phyloP scores from a whole-genome alignment of 2,329 filamentous ascomycete genomes.

The Scolecobasidium constrictum region DNA sequence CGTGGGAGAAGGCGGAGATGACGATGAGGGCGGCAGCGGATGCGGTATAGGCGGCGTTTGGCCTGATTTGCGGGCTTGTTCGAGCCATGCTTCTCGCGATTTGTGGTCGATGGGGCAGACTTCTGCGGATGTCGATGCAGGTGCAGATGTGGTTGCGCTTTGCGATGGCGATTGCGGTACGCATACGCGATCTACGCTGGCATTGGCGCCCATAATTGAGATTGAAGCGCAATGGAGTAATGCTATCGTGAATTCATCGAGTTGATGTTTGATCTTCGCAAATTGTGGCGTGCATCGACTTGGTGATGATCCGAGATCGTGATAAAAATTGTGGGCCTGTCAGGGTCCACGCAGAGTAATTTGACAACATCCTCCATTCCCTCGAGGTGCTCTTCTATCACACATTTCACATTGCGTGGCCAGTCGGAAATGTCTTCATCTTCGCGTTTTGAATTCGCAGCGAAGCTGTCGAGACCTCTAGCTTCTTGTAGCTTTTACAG shows the following conservation, averaged over 20 bases:
- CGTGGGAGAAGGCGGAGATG: slow-evolving; percentile 8
- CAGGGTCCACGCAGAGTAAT: too few species aligned
- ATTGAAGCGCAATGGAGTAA: not conserved
- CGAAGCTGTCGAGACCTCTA: too few species aligned
- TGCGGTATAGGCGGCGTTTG: slow-evolving; percentile 14
- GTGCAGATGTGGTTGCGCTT: not conserved
- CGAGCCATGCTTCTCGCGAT: slow-evolving; percentile 77
- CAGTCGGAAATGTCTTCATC: too few species aligned
- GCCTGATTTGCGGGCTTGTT: slow-evolving; percentile 46
- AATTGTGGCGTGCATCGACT: too few species aligned
- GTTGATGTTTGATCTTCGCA: too few species aligned
- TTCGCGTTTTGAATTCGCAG: too few species aligned
- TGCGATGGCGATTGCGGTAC: not conserved
- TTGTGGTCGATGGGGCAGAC: slow-evolving; percentile 85
- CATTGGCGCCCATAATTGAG: not conserved
- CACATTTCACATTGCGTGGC: too few species aligned
- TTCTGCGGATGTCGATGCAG: slow-evolving; percentile 23
- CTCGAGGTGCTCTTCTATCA: too few species aligned
- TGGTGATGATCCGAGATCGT: too few species aligned
- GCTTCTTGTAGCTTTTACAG: too few species aligned
- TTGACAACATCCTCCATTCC: too few species aligned
- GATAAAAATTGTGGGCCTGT: too few species aligned
- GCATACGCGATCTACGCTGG: not conserved
- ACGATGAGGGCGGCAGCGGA: slow-evolving; percentile 3
- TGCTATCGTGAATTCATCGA: not conserved